Conservation (phyloP, 225 moss, liverwort and hornwort genomes). For the Anthoceros angustus region DNA sequence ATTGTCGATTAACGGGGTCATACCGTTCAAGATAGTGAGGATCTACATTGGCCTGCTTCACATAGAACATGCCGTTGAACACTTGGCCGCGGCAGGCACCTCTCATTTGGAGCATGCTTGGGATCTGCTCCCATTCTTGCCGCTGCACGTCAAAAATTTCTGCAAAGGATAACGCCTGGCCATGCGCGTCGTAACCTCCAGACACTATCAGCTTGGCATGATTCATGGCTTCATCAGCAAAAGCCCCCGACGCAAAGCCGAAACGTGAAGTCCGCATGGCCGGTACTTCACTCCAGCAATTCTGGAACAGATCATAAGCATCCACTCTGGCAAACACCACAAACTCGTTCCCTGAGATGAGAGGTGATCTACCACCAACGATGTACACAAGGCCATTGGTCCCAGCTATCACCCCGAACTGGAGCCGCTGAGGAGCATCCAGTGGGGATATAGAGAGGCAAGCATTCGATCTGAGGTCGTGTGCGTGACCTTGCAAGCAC, state of each 20-base stretch:
- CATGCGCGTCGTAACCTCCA: conserved; percentile 20
- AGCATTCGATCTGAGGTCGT: conserved; percentile 11
- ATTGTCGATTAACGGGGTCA: conserved; percentile 10
- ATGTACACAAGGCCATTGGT: conserved; percentile 22
- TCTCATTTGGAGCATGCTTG: conserved; percentile 14
- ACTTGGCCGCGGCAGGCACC: conserved; percentile 24
- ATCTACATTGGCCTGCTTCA: conserved; percentile 23
- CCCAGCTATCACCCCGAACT: conserved; percentile 15
- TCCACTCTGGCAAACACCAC: conserved; percentile 22
- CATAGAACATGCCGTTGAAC: conserved; percentile 18
- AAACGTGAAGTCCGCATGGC: conserved; percentile 21
- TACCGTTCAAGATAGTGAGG: conserved; percentile 15
- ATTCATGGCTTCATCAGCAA: conserved; percentile 7
- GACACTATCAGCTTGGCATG: conserved; percentile 21
- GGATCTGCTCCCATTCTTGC: conserved; percentile 17
- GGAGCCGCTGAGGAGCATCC: conserved; percentile 19
- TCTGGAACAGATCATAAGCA: conserved; percentile 20
- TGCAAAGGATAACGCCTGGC: conserved; percentile 16
- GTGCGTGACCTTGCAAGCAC: conserved; percentile 14
- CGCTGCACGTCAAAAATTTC: conserved; percentile 15
- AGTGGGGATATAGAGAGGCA: conserved; percentile 13
- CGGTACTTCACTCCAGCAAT: conserved; percentile 18
- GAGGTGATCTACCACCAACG: conserved; percentile 24
- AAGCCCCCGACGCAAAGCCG: conserved; percentile 18
- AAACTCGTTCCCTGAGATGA: conserved; percentile 17